These are phyloP conservation scores for Talaromyces sp. DNA, from an alignment of 2,329 filamentous ascomycete species.

Conservation along the genomic window DNA sequence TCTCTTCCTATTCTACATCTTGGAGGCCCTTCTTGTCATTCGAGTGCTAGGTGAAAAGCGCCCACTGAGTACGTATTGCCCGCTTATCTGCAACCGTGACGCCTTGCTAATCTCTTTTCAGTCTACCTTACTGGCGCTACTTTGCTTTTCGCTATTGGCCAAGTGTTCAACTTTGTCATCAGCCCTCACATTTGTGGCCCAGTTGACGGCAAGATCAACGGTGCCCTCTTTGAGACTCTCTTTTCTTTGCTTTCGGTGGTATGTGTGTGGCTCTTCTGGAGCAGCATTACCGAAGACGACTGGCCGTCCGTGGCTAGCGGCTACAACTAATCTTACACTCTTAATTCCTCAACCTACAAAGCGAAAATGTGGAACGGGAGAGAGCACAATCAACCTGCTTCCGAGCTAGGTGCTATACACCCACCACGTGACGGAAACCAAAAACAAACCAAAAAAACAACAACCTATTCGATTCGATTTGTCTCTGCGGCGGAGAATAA, in stretches of 20 bases:
- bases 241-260: constrained; percentile 84
- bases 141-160: constrained; percentile 81
- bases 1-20: constrained; percentile 76
- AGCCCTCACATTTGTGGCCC: constrained; percentile 86
- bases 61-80: constrained; percentile 66
- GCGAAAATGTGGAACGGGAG: neutral
- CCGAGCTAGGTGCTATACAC: constrained; percentile 2
- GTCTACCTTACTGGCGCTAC: constrained; percentile 70
- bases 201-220: constrained; percentile 80
- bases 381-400: neutral
- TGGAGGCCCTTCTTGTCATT: constrained; percentile 79
- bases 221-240: constrained; percentile 83
- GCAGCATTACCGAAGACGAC: constrained; percentile 97
- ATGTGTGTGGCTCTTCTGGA: constrained; percentile 93
- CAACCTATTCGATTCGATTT: constrained; percentile 2
- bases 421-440: neutral
- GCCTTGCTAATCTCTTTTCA: constrained; percentile 19
- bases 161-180: constrained; percentile 93
- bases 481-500: neutral
- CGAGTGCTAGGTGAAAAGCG: constrained; percentile 78
- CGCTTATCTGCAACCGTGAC: neutral
- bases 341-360: neutral
- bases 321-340: constrained; percentile 22
- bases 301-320: constrained; percentile 61
- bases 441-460: neutral